Base-by-base conservation (phyloP, 2,329 filamentous ascomycete species). In the Lecanosticta acicola region DNA sequence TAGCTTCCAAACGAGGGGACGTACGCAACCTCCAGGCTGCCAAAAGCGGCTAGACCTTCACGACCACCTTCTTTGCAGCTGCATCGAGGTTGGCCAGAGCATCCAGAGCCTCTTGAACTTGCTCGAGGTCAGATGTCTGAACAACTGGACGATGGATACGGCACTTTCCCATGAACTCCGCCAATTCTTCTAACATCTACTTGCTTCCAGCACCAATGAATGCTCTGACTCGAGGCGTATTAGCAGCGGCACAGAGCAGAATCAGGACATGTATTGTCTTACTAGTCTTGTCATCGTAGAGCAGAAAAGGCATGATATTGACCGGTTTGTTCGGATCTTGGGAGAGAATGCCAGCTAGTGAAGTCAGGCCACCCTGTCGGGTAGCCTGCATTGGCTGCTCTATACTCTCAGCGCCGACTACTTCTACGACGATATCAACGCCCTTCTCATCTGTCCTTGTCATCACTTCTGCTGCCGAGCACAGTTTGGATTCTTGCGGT, bases 401-500 rank as follows among this genome's bases (percentile, higher is more conserved):
- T 17, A 76, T 59, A 1, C 71, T 75, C 20, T 66, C 59, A 1
- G 72, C 71, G 10, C 73, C 71, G 10, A 73, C 70, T 11, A 70
- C 66, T 53, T 77, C 72, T 34, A 77, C 64, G 32, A 73, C 69
- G 39, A 74, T 68, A 50, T 76, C 71, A 4, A 66, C 66, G 33
- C 68, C 69, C 1, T 57, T 49, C 33, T 59, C 60, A 9, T 58
- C 45, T 0, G 71, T 74, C 3, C 72, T 60, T 8, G 68, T 66
- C 39, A 75, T 69, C 9, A 79, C 80, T 18, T 71, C 71, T 2
- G 66, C 61, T 3, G 79, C n/a, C n/a, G n/a, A n/a, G n/a, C 79
- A 81, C 81, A 85, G 43, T 77, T 71, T 0, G 74, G 64, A 3
- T 71, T 71, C 0, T 60, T 70, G 46, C 73, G 76, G 61, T 84